Evolutionary conservation across 345 rosid species (phyloP), one percentile per base, ranked within the genome.

Genomic region (Triadica sebifera): DNA sequence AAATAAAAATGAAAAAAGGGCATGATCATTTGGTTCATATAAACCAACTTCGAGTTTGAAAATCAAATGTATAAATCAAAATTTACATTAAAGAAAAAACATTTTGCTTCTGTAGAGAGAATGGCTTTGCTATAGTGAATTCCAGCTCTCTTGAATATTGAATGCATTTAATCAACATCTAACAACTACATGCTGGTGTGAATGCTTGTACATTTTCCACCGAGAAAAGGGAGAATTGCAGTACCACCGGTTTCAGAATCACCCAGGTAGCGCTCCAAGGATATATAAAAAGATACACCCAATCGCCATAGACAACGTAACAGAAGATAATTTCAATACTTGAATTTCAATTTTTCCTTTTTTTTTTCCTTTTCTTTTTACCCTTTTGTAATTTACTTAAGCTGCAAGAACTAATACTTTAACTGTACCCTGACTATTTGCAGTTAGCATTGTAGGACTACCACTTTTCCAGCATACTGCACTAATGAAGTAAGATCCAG

Each of bases 391-490:
- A 39, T 20, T 66, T 29, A 74, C 25, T 89, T 84, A 94, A 3
- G 94, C 89, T 22, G 97, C 94, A 34, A 95, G 93, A 60, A 91
- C 90, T 45, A 93, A 84, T 19, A 93, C 98, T 83, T 93, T 93
- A 53, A 93, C 93, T n/a, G 96, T 96, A 71, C 99, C 99, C 81
- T 91, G 98, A 84, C 98, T 96, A 79, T 96, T 93, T 10, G 99
- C 98, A 61, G 95, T 80, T 51, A 93, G 84, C 93, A 96, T 93
- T 3, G 98, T 96, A 47, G 98, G 93, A 76, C 97, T 89, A 57
- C 89, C 93, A 12, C 96, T 96, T 85, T 96, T 96, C 99, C 99
- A 96, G 83, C 99, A 91, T 22, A 96, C 98, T 7, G 98, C 93
- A 22, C 98, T 93, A 64, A 96, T 96, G 84, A 96, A 93, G 73